Percentiles rank a stretch among this genome's conserved stretches.
These are phyloP conservation scores for Phialophora macrospora DNA, from an alignment of 2,329 filamentous ascomycete species.

Conservation along the genomic window DNA sequence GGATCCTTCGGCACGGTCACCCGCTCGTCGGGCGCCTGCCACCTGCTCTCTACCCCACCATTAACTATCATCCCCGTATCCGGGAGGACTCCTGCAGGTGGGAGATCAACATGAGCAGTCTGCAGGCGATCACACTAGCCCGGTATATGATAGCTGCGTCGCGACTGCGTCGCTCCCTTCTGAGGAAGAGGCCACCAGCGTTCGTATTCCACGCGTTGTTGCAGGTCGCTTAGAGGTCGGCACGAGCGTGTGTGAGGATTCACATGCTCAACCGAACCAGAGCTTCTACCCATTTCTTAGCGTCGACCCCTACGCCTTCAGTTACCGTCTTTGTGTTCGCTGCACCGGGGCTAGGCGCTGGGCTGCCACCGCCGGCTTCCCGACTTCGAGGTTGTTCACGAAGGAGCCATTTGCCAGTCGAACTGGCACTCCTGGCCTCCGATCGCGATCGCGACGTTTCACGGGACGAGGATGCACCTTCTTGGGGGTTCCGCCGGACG, in stretches of 20 bases:
- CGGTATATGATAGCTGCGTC: neutral
- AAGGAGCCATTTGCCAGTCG: slow-evolving; percentile 40
- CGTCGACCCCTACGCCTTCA: slow-evolving; percentile 54
- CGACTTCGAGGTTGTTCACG: slow-evolving; percentile 37
- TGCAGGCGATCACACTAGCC: neutral
- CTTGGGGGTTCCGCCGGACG: slow-evolving; percentile 51
- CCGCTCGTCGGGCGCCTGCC: too few species aligned
- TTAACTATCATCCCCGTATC: too few species aligned
- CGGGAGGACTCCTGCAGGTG: neutral
- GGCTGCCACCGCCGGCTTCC: slow-evolving; percentile 42
- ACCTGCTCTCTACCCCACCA: neutral
- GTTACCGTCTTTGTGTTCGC: slow-evolving; percentile 37
- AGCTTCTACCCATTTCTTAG: slow-evolving; percentile 53
- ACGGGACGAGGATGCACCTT: slow-evolving; percentile 43
- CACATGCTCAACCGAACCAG: slow-evolving; percentile 52
- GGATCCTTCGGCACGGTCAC: neutral
- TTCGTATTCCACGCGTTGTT: neutral
- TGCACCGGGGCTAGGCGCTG: slow-evolving; percentile 7
- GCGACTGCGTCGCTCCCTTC: neutral
- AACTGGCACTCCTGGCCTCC: slow-evolving; percentile 38
- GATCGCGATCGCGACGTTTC: slow-evolving; percentile 44
- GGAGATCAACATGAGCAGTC: neutral
- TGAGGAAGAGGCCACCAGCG: neutral
- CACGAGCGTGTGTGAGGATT: slow-evolving; percentile 16
- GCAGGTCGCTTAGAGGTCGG: slow-evolving; percentile 2